phyloP scores from a whole-genome alignment of 1,139 yeast species.

The Hemisphaericaspora subhashii region DNA sequence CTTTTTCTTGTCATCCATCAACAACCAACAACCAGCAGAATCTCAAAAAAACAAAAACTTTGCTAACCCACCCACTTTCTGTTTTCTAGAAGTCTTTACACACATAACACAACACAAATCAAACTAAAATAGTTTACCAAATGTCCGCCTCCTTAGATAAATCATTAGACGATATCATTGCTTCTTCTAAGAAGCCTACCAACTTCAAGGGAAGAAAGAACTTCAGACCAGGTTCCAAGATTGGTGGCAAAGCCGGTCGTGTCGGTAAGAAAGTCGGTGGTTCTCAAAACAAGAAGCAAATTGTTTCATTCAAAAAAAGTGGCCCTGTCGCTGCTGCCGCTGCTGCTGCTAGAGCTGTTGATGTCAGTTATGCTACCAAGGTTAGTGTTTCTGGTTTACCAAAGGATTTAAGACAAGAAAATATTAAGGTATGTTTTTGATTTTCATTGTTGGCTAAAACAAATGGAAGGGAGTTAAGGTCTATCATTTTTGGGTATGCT shows the following conservation, averaged over 20 bases:
- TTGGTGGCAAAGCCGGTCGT: slow-evolving; percentile 24
- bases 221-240: slow-evolving; percentile 29
- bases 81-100: too few relatives aligned
- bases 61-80: too few relatives aligned
- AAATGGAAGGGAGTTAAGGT: background rate
- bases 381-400: slow-evolving; percentile 79
- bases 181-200: slow-evolving; percentile 54
- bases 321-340: slow-evolving; percentile 34
- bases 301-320: slow-evolving; percentile 40
- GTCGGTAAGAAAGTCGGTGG: slow-evolving; percentile 33
- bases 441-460: background rate
- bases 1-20: background rate
- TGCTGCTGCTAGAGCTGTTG: slow-evolving; percentile 36
- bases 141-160: slow-evolving; percentile 70
- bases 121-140: background rate
- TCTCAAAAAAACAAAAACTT: too few relatives aligned
- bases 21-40: background rate
- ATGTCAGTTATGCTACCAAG: slow-evolving; percentile 63
- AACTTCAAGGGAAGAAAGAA: slow-evolving; percentile 25
- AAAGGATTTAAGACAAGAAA: slow-evolving; percentile 73
- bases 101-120: slow-evolving; percentile 2
- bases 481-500: background rate
- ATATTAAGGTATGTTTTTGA: slow-evolving; percentile 71
- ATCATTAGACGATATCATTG: slow-evolving; percentile 93
- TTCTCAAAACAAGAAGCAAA: slow-evolving; percentile 29